Conservation (phyloP, 371 early-diverging fungal genomes). For the Mortierella sp. region DNA sequence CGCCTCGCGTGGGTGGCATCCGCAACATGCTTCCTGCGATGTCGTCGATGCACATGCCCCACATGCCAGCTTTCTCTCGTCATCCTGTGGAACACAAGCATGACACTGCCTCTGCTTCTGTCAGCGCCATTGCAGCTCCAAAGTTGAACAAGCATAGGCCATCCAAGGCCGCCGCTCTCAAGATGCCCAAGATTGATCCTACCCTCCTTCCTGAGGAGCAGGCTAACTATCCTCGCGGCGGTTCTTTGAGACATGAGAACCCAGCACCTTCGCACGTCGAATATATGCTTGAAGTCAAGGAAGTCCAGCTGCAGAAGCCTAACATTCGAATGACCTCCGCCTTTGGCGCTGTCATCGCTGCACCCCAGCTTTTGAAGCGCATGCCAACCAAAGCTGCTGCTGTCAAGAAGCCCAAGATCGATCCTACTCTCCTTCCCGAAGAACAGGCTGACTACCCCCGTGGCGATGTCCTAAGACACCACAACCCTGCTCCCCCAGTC, state of each 20-base stretch:
- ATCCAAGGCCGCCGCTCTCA: constrained; percentile 5
- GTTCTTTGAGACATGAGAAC: constrained; percentile 10
- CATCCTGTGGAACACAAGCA: neutral
- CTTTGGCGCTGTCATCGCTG: no score
- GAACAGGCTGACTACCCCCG: neutral
- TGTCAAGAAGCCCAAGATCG: constrained; percentile 15
- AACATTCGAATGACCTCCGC: no score
- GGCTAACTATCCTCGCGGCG: constrained; percentile 24
- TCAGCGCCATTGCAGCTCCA: neutral
- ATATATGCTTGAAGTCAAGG: neutral
- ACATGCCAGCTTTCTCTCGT: neutral
- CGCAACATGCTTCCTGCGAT: constrained; percentile 20
- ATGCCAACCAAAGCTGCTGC: constrained; percentile 11
- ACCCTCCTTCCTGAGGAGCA: constrained; percentile 34
- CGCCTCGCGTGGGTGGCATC: constrained; percentile 22
- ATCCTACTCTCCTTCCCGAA: neutral
- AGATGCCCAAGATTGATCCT: constrained; percentile 18
- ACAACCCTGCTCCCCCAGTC: neutral
- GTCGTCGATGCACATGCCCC: constrained; percentile 32
- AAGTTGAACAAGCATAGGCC: neutral
- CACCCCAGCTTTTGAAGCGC: neutral
- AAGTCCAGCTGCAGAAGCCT: neutral
- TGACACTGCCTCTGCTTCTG: neutral
- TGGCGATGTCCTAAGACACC: neutral
- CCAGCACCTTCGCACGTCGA: constrained; percentile 7